Conservation (phyloP, 805 yeast species). For the Candida cerambycidarum region DNA sequence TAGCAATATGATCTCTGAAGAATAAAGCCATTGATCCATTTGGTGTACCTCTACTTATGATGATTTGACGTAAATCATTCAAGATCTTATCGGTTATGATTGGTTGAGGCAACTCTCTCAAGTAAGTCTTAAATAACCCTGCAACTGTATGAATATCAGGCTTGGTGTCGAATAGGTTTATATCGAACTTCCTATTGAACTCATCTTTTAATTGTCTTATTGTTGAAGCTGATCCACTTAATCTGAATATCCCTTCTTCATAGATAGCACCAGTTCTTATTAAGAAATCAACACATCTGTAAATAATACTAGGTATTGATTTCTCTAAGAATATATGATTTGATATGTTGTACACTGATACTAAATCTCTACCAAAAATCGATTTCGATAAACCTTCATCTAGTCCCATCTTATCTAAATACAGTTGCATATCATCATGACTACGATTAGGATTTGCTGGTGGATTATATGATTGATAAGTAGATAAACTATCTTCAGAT, state of each 20-base stretch:
- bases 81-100: slow-evolving; percentile 58
- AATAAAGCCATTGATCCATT: slow-evolving; percentile 20
- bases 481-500: slow-evolving; percentile 5
- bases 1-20: slow-evolving; percentile 33
- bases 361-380: slow-evolving; percentile 67
- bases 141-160: slow-evolving; percentile 86
- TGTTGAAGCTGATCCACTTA: slow-evolving; percentile 83
- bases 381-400: slow-evolving; percentile 35
- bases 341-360: slow-evolving; percentile 52
- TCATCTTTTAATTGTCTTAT: slow-evolving; percentile 66
- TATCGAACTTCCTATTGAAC: slow-evolving; percentile 67
- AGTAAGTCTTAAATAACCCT: slow-evolving; percentile 77
- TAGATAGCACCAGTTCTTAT: slow-evolving; percentile 65
- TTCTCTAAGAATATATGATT: slow-evolving; percentile 45
- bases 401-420: slow-evolving; percentile 36
- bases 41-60: slow-evolving; percentile 20
- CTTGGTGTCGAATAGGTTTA: slow-evolving; percentile 54
- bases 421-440: slow-evolving; percentile 23
- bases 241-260: slow-evolving; percentile 88
- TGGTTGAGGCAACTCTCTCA: slow-evolving; percentile 72
- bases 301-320: slow-evolving; percentile 71
- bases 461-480: not conserved
- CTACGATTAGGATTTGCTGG: slow-evolving; percentile 1
- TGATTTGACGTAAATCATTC: slow-evolving; percentile 26
- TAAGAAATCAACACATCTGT: slow-evolving; percentile 69